A percentile compares a stretch with the other conserved stretches of the same genome.
phyloP scores from a whole-genome alignment of 371 early-diverging fungal genomes.

The Gilbertella persicaria region DNA sequence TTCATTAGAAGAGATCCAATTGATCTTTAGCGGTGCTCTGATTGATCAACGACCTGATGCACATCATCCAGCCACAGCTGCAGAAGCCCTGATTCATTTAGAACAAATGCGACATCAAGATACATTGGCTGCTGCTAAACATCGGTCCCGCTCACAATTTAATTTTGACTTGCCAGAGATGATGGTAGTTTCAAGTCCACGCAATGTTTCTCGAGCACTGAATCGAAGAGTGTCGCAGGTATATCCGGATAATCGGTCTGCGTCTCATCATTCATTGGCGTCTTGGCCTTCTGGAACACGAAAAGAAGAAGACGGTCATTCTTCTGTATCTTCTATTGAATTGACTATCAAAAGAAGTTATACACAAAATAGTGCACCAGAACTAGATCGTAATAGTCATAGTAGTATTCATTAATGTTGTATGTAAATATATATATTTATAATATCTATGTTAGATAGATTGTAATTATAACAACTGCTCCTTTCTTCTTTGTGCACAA shows the following conservation, averaged over 20 bases:
- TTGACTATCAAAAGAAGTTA: background rate
- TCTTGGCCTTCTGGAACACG: background rate
- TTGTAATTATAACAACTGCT: no score
- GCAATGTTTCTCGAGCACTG: slow-evolving; percentile 9
- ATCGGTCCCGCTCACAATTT: background rate
- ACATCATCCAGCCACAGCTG: slow-evolving; percentile 53
- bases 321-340: background rate
- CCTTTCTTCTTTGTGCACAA: no score
- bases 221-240: background rate
- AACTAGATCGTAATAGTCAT: no score
- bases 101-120: slow-evolving; percentile 27
- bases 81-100: slow-evolving; percentile 37
- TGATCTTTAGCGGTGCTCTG: slow-evolving; percentile 50
- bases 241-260: background rate
- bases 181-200: slow-evolving; percentile 12
- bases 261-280: background rate
- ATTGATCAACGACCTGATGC: slow-evolving; percentile 46
- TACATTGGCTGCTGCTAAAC: slow-evolving; percentile 3
- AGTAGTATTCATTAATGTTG: no score
- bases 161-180: slow-evolving; percentile 11
- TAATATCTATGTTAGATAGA: no score
- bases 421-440: no score
- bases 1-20: slow-evolving; percentile 49
- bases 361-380: no score
- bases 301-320: background rate